Evolutionary conservation across 495 filamentous ascomycete genomes (phyloP), one percentile per base, ranked within the genome.

Genomic region (Podospora anserina): DNA sequence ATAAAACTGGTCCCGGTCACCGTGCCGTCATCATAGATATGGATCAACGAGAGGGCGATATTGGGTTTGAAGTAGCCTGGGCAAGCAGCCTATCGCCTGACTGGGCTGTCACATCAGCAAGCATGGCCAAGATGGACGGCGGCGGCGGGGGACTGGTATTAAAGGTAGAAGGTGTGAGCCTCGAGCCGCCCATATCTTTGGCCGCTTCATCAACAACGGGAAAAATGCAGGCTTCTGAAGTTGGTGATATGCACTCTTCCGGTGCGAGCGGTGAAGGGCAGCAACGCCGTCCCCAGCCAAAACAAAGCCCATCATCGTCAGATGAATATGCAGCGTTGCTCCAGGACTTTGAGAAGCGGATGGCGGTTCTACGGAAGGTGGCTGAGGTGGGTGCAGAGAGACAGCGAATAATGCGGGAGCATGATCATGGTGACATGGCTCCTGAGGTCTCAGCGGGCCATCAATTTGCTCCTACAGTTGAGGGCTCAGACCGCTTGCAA

Each of bases 261-360:
- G 76, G 72, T 26, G 78, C 61, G 58, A 77, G 67, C 64, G 80
- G 72, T 32, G 75, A 83, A 66, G 69, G 44, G 19, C 66, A 64
- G 32, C 63, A 63, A 20, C 32, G 11, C 20, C 15, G 19, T 56
- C 69, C n/a, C n/a, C 61, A 49, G 13, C 6, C 28, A 44, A 49
- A 6, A 49, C 39, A 18, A 49, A 49, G 13, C 9, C 30, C 49
- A 18, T 63, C 66, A 57, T 62, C 30, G 6, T 28, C 20, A n/a
- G 75, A 83, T 19, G 80, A 83, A 57, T 83, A 84, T 70, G 78
- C 84, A 39, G 82, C 81, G 39, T 81, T 93, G 79, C 80, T 91
- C 68, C 86, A 87, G 62, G 85, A 88, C 53, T 93, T 92, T 78
- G 86, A 89, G 67, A 87, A 83, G 69, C 81, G 89, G 70, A 88